Percentiles rank a stretch among this genome's conserved stretches.
phyloP scores from a whole-genome alignment of 2,329 filamentous ascomycete genomes.

The Fusarium sp. region DNA sequence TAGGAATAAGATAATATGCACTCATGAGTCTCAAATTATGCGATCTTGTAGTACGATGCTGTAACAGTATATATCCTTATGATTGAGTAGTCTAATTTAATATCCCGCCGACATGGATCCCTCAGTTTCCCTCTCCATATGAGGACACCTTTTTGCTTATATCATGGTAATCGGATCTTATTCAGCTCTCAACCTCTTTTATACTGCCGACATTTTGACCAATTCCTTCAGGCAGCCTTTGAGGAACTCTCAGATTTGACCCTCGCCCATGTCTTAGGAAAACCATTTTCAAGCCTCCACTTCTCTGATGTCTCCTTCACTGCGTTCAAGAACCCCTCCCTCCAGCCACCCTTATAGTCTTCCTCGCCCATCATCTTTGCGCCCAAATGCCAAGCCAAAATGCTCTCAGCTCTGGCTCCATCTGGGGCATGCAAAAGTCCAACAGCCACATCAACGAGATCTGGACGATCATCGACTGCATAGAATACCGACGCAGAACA shows the following conservation, averaged over 20 bases:
- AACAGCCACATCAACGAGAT: slow-evolving; percentile 60
- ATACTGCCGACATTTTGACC: too few relatives aligned
- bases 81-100: too few relatives aligned
- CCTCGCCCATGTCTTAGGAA: slow-evolving; percentile 30
- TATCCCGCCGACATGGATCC: too few relatives aligned
- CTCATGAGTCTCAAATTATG: too few relatives aligned
- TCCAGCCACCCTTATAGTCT: slow-evolving; percentile 38
- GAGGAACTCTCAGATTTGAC: neutral
- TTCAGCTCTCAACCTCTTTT: too few relatives aligned
- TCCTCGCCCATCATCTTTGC: slow-evolving; percentile 17
- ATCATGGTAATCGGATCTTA: too few relatives aligned
- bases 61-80: too few relatives aligned
- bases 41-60: too few relatives aligned
- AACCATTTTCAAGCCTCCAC: slow-evolving; percentile 35
- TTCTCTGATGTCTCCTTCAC: slow-evolving; percentile 39
- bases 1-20: too few relatives aligned
- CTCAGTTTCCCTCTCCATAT: too few relatives aligned
- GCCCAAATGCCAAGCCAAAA: slow-evolving; percentile 59
- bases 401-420: slow-evolving; percentile 61
- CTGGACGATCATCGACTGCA: slow-evolving; percentile 54
- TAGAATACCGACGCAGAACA: slow-evolving; percentile 65
- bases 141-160: too few relatives aligned
- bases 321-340: slow-evolving; percentile 19
- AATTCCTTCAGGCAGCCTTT: neutral
- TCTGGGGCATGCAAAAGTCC: slow-evolving; percentile 60